Percentiles rank a stretch among this genome's conserved stretches.
These are phyloP conservation scores for Zygosaccharomyces rouxii DNA, from an alignment of 805 yeast genomes.

Conservation along the genomic window DNA sequence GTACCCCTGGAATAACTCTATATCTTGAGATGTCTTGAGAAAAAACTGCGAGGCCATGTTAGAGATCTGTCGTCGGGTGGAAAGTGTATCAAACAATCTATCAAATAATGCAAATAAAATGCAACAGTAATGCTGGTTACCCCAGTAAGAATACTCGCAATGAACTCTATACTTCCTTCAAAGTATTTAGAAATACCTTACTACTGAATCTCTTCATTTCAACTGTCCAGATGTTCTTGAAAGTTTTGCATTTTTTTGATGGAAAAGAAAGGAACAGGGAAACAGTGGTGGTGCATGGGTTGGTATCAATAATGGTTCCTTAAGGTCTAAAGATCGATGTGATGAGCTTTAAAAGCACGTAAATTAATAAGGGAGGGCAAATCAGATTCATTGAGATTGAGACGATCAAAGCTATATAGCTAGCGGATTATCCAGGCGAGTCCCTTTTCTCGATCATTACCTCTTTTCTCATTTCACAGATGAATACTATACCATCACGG, in stretches of 20 bases:
- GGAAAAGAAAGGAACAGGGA: background rate
- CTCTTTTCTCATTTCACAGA: too few relatives aligned
- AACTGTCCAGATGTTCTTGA: constrained; percentile 1
- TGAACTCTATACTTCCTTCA: background rate
- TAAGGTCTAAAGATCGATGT: background rate
- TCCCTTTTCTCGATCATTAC: too few relatives aligned
- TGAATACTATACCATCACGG: background rate
- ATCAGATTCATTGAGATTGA: too few relatives aligned
- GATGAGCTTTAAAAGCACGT: background rate
- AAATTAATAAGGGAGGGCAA: too few relatives aligned
- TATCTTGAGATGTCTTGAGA: constrained; percentile 33
- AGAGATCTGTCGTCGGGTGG: constrained; percentile 26
- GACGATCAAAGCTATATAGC: too few relatives aligned
- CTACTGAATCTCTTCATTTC: background rate
- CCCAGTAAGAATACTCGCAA: background rate
- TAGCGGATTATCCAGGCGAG: too few relatives aligned
- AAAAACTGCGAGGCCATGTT: constrained; percentile 36
- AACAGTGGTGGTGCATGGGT: constrained; percentile 1
- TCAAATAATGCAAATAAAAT: constrained; percentile 1
- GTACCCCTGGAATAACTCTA: constrained; percentile 36
- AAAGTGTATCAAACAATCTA: constrained; percentile 5
- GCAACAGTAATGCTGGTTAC: background rate
- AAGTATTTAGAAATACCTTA: background rate
- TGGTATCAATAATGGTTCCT: background rate
- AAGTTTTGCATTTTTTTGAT: constrained; percentile 2